Evolutionary conservation across 768 basidiomycete genomes (phyloP), one percentile per base, ranked within the genome.

Genomic region (Amanita brunnescens): DNA sequence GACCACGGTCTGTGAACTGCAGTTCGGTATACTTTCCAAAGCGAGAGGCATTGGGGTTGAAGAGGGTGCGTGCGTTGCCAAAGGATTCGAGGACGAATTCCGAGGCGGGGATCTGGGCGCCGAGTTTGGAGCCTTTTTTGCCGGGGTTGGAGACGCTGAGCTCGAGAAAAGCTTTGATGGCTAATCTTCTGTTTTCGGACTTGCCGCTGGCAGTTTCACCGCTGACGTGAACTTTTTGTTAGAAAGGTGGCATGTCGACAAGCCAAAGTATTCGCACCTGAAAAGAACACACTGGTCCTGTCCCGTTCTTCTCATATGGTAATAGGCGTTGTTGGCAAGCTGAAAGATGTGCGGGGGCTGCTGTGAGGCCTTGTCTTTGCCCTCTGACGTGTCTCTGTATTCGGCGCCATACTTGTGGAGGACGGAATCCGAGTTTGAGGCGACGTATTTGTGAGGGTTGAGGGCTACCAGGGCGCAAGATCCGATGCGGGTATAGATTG

Each of bases 1-100:
- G 78, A 6, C 94, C 94, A 18, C 88, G 85, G 30, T 97, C 93
- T 47, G 80, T 89, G 71, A 97, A 98, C 67, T 98, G 96, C 0
- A 99, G 78, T 62, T 99, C 96, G 40, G 93, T 96, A 66, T 99
- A 99, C 65, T 95, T 93, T 51, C 95, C 96, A 63, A 95, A 96
- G 43, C 92, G 86, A 26, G 96, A 97, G 12, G 95, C 94, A 61
- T 96, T 96, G 42, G 90, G 79, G 62, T 97, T 96, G 70, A 90
- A 86, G 50, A 91, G 79, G 1, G 91, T 91, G 53, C 90, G 85
- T 16, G 94, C 90, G 59, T 89, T 87, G 13, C 95, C 95, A 62
- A 98, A 98, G 1, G 91, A 75, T 66, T 98, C 93, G 55, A 97
- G 84, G 54, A 97, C 90, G 65, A 92, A 97, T 73, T 96, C 90